Percentiles rank a stretch among this genome's conserved stretches.
phyloP scores from a whole-genome alignment of 306 rosid genomes.

The Cucurbita maxima region DNA sequence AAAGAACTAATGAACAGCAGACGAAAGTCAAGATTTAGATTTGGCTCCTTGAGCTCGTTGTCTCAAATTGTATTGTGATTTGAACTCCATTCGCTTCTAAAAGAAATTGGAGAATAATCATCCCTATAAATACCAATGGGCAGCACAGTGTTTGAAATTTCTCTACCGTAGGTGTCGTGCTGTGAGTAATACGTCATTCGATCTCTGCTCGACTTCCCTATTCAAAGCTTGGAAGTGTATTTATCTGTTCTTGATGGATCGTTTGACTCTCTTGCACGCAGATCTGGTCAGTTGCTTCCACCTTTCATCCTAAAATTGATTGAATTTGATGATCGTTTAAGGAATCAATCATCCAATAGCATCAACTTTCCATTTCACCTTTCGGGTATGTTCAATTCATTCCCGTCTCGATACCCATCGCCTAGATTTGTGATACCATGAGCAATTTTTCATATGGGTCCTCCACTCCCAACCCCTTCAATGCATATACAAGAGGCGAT shows the following conservation, averaged over 20 bases:
- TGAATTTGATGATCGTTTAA: neutral
- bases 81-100: too few relatives aligned
- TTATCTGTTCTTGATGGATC: neutral
- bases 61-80: too few relatives aligned
- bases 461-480: constrained; percentile 42
- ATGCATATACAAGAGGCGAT: constrained; percentile 39
- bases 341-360: neutral
- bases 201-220: neutral
- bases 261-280: neutral
- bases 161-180: too few relatives aligned
- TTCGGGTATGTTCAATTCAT: constrained; percentile 2
- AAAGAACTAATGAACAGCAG: too few relatives aligned
- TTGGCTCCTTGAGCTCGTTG: too few relatives aligned
- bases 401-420: neutral
- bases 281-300: neutral
- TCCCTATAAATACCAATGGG: too few relatives aligned
- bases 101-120: too few relatives aligned
- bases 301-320: neutral
- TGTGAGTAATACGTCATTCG: too few relatives aligned
- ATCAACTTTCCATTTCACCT: neutral
- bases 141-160: too few relatives aligned
- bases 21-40: too few relatives aligned
- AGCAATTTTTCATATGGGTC: constrained; percentile 41
- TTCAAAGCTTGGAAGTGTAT: neutral
- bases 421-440: constrained; percentile 20